Evolutionary conservation across 257 asterid species (phyloP), one percentile per base, ranked within the genome.

Genomic region (Catharanthus roseus): DNA sequence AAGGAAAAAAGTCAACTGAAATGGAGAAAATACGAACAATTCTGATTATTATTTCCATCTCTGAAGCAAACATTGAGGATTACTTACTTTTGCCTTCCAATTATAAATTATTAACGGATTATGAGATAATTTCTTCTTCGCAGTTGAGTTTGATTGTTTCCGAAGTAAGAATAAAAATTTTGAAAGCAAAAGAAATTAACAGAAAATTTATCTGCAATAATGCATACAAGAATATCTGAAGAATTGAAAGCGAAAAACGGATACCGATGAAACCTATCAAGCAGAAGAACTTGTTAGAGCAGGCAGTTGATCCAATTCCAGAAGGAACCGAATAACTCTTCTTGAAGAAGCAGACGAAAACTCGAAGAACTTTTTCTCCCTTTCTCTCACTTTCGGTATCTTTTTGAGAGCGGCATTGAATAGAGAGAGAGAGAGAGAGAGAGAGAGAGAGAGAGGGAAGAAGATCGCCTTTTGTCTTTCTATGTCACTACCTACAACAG

Each of bases 371-470:
- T 10, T 10, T n/a, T 21, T n/a, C 31, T 39, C 6, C 24, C 7
- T 38, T 3, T 42, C 60, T 44, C 41, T 61, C 70, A 56, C 73
- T 74, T 57, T 74, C 68, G 53, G 73, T 56, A 56, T 67, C 77
- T 56, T 74, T 74, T 56, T 56, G 68, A 44, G 68, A 55, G 67
- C 49, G 38, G 60, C 72, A 23, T 65, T 73, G 34, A 56, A 71
- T 26, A n/a, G 21, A n/a, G 29, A 33, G 31, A 72, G 67, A 62
- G 47, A 19, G 13, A 0, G 21, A 11, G 2, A 19, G 1, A 21
- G 21, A 68, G 29, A 16, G 29, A 33, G 31, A 72, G 67, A 62
- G 47, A 19, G 13, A 0, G 21, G 21, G 2, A 19, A 3, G 33
- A 33, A 68, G 29, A 16, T 24, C 26, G 65, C 42, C 15, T 47